phyloP scores from a whole-genome alignment of 495 filamentous ascomycete genomes.

The Daldinia childiae region DNA sequence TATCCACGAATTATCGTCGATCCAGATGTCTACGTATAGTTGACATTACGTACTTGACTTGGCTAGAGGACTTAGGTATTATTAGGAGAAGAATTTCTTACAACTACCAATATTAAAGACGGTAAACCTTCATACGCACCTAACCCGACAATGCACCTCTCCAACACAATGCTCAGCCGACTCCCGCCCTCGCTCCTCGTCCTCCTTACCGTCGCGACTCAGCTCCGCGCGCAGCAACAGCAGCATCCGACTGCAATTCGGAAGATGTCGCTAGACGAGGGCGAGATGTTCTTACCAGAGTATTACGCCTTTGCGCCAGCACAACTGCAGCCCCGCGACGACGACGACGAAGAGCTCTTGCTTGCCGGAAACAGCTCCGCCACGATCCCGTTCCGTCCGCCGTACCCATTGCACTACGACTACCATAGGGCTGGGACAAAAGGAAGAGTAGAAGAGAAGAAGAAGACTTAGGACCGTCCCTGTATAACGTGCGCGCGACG shows the following conservation, averaged over 20 bases:
- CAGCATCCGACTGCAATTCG: constrained; percentile 58
- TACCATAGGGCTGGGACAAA: constrained; percentile 6
- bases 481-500: constrained; percentile 50
- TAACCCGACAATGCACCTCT: constrained; percentile 51
- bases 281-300: constrained; percentile 82
- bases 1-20: neutral
- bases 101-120: neutral
- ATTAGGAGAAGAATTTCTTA: neutral
- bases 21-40: neutral
- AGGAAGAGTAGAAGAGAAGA: constrained; percentile 21
- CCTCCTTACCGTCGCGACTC: constrained; percentile 53
- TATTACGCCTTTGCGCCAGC: constrained; percentile 61
- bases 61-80: neutral
- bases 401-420: constrained; percentile 51
- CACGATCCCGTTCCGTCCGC: constrained; percentile 44
- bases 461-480: constrained; percentile 25
- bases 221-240: constrained; percentile 44
- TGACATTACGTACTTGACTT: neutral
- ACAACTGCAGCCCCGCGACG: constrained; percentile 28
- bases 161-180: constrained; percentile 47
- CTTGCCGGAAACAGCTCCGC: constrained; percentile 46
- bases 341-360: constrained; percentile 34
- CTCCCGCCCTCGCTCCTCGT: constrained; percentile 62
- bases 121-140: neutral
- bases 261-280: constrained; percentile 85